phyloP scores from a whole-genome alignment of 148 eudicot genomes.

The Rhododendron ferrugineum region DNA sequence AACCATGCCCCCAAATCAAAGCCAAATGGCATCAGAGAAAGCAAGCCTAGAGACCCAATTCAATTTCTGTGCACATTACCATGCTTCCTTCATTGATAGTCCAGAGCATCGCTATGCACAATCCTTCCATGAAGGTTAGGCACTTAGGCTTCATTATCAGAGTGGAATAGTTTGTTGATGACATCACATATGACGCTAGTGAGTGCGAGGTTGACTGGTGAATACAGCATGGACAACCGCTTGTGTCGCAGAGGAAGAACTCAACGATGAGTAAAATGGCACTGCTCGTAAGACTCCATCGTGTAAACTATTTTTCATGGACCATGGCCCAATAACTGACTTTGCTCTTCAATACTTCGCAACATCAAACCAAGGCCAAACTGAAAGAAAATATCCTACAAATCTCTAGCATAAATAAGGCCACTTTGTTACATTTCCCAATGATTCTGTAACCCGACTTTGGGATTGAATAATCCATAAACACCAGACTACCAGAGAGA shows the following conservation, averaged over 20 bases:
- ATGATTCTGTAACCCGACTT: not conserved
- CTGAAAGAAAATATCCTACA: not conserved
- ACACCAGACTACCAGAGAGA: not conserved
- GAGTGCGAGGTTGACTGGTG: not conserved
- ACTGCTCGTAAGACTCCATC: not conserved
- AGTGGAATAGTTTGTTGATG: not conserved
- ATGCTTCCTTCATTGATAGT: too few species aligned
- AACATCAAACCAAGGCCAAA: not conserved
- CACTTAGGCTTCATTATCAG: not conserved
- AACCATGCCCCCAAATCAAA: too few species aligned
- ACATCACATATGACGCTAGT: not conserved
- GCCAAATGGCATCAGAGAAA: too few species aligned
- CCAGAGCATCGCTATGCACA: too few species aligned
- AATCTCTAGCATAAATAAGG: not conserved
- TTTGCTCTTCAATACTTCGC: not conserved
- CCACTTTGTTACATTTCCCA: slow-evolving; percentile 2
- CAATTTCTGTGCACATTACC: too few species aligned
- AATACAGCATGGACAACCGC: not conserved
- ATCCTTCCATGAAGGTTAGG: not conserved
- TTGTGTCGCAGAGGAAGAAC: not conserved
- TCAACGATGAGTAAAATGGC: not conserved
- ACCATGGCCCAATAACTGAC: not conserved
- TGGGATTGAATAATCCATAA: not conserved
- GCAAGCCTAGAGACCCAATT: too few species aligned
- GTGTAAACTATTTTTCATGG: not conserved